Conservation (phyloP, 2,329 filamentous ascomycete species). For the Fusarium continuum region DNA sequence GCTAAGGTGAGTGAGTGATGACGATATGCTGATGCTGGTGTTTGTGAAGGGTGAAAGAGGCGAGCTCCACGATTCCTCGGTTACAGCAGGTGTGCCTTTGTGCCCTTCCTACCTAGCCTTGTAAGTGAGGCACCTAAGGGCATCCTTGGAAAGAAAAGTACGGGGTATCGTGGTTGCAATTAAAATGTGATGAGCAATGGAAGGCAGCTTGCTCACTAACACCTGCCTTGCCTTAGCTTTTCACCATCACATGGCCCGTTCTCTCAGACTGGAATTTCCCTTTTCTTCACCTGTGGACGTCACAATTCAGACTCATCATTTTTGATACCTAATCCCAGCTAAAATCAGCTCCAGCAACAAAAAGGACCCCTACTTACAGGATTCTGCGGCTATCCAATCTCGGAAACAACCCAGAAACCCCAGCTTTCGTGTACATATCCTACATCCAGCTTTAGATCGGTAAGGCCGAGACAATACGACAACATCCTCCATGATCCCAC, state of each 20-base stretch:
- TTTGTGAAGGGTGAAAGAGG: conserved; percentile 14
- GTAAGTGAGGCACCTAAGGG: conserved; percentile 2
- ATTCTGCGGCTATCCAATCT: conserved; percentile 23
- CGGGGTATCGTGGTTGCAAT: not conserved
- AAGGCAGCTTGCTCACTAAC: not conserved
- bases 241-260: conserved; percentile 15
- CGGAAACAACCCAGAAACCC: conserved; percentile 26
- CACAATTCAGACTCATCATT: conserved; percentile 29
- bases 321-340: conserved; percentile 14
- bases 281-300: conserved; percentile 24
- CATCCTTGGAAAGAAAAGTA: not conserved
- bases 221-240: conserved; percentile 6
- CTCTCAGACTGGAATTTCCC: not conserved
- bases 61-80: conserved; percentile 8
- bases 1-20: conserved; percentile 4
- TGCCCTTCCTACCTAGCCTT: too few species aligned
- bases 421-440: conserved; percentile 22
- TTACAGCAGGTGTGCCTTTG: conserved; percentile 7
- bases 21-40: conserved; percentile 1
- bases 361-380: conserved; percentile 10
- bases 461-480: conserved; percentile 6
- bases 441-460: conserved; percentile 6
- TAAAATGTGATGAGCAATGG: not conserved
- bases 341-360: conserved; percentile 5
- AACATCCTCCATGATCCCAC: conserved; percentile 5